Base-by-base conservation (phyloP, 768 basidiomycete species). In the Tricholoma furcatifolium region DNA sequence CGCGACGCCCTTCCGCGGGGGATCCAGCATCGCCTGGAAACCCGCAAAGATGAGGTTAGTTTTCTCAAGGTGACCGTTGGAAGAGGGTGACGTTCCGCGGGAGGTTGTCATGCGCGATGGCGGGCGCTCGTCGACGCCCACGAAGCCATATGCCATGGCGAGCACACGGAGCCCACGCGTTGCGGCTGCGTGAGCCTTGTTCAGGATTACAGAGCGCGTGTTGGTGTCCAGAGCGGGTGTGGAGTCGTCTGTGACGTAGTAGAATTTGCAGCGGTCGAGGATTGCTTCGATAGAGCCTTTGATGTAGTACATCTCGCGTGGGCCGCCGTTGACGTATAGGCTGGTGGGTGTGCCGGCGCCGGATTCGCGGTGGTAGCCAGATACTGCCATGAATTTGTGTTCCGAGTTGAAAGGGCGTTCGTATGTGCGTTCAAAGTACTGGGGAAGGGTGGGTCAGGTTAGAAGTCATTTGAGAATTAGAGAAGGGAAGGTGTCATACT, bases 361-460 rank as follows among this genome's bases (percentile, higher is more conserved):
- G 7, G 68, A 54, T 20, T 79, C 74, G 32, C 67, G 69, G 62
- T 91, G 83, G 9, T 81, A 67, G 10, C 95, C 95, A 46, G 85
- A 87, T 55, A 98, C 84, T 12, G 89, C 89, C 91, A 98, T 97
- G 67, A 80, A 93, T 68, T 98, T 98, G 53, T 84, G 81, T 56
- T 98, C 95, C 15, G 96, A 98, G 67, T 81, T 92, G 80, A 98
- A 98, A 0, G 95, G 85, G 43, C 84, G 80, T 65, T 98, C 95
- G 9, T 80, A 80, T n/a, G 79, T 67, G 21, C 89, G 83, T 46
- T 77, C 81, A 65, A 92, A 91, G 0, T 75, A 67, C 89, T 91
- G 38, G 11, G 34, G 10, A 18, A 15, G 27, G 24, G 54, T n/a
- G n/a, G n/a, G n/a, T n/a, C n/a, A n/a, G n/a, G 50, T 38, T 27